A percentile compares a stretch with the other conserved stretches of the same genome.
phyloP scores from a whole-genome alignment of 345 rosid genomes.

The Gossypium stocksii region DNA sequence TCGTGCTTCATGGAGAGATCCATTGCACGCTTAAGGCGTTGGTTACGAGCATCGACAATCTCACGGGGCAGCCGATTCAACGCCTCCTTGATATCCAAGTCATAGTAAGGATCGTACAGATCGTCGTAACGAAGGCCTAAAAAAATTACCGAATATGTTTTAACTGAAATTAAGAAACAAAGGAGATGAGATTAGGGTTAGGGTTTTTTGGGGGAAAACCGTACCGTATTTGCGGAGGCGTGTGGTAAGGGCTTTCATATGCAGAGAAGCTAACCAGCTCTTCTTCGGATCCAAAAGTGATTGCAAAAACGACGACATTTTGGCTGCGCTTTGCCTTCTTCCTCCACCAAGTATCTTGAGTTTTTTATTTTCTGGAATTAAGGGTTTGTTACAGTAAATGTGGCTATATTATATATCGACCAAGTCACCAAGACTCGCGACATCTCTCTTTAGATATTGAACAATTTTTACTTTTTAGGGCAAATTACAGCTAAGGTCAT shows the following conservation, averaged over 20 bases:
- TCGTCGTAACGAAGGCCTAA: slow-evolving; percentile 91
- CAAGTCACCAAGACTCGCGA: not conserved
- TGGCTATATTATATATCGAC: not conserved
- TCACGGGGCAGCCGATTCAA: slow-evolving; percentile 82
- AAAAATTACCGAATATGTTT: not conserved
- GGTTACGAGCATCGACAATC: slow-evolving; percentile 86
- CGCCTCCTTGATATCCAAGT: slow-evolving; percentile 84
- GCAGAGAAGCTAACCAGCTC: slow-evolving; percentile 62
- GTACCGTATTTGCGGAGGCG: slow-evolving; percentile 76
- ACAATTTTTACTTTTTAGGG: not conserved
- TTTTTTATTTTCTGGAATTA: not conserved
- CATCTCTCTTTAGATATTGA: not conserved
- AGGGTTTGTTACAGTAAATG: not conserved
- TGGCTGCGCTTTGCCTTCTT: not conserved
- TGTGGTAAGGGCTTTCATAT: slow-evolving; percentile 58
- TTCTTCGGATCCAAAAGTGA: slow-evolving; percentile 60
- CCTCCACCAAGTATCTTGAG: not conserved
- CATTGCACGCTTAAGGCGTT: slow-evolving; percentile 98
- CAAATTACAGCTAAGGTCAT: too few species aligned
- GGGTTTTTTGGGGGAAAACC: slow-evolving; percentile 19
- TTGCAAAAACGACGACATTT: not conserved
- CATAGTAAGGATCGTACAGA: slow-evolving; percentile 76
- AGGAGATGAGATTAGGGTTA: slow-evolving; percentile 18
- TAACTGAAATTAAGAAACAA: not conserved
- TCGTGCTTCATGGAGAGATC: slow-evolving; percentile 98